Evolutionary conservation across 192 early-diverging fungal species (phyloP).

Genomic region (Entomortierella beljakovae): DNA sequence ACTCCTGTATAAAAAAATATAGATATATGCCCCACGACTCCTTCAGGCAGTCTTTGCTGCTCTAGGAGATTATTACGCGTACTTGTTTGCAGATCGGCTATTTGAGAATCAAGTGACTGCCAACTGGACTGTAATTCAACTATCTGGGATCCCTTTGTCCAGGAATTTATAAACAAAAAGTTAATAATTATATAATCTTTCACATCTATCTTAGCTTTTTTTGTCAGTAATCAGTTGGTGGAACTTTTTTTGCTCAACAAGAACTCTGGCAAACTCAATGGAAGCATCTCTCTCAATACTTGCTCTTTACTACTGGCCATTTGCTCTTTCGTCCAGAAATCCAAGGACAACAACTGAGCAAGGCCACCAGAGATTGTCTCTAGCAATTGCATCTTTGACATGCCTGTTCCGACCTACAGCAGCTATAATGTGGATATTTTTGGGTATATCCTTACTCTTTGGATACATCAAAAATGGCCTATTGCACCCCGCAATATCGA

Average conservation of each 20-base stretch:
- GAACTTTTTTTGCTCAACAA: slow-evolving; percentile 64
- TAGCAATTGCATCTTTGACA: slow-evolving; percentile 79
- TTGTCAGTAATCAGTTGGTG: slow-evolving; percentile 67
- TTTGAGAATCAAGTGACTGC: slow-evolving; percentile 67
- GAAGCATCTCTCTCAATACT: slow-evolving; percentile 81
- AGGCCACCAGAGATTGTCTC: slow-evolving; percentile 44
- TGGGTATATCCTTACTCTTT: slow-evolving; percentile 71
- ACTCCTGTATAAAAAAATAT: too few relatives aligned
- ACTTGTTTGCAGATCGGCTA: slow-evolving; percentile 71
- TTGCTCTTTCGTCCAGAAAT: slow-evolving; percentile 31
- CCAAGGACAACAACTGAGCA: background rate
- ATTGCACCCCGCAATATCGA: slow-evolving; percentile 12
- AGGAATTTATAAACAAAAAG: too few relatives aligned
- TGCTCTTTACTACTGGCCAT: slow-evolving; percentile 91
- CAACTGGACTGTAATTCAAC: slow-evolving; percentile 68
- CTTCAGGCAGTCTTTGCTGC: slow-evolving; percentile 83
- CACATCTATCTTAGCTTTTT: slow-evolving; percentile 56
- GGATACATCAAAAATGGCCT: slow-evolving; percentile 12
- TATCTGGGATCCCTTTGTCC: too few relatives aligned
- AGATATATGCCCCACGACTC: slow-evolving; percentile 80
- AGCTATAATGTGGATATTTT: slow-evolving; percentile 84
- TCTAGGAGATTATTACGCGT: slow-evolving; percentile 79
- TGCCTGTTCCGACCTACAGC: slow-evolving; percentile 94
- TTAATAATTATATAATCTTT: background rate
- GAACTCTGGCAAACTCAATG: slow-evolving; percentile 70